A percentile compares a stretch with the other conserved stretches of the same genome.
These are phyloP conservation scores for Torulaspora quercuum DNA, from an alignment of 805 yeast species.

Conservation along the genomic window DNA sequence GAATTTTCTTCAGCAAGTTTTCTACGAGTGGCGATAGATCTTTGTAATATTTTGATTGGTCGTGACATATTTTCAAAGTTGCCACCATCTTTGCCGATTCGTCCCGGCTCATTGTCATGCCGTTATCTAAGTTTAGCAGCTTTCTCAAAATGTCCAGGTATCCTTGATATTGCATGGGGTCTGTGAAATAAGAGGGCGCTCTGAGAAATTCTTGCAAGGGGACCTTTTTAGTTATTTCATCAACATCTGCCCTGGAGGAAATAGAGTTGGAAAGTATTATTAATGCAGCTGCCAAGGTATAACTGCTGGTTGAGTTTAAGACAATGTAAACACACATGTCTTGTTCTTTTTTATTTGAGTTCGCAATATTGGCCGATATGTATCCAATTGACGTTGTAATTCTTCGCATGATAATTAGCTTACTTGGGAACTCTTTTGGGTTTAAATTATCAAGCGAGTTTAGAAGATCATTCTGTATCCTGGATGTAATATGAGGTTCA, in stretches of 20 bases:
- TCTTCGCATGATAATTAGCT: conserved; percentile 35
- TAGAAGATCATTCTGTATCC: conserved; percentile 22
- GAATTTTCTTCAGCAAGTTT: conserved; percentile 26
- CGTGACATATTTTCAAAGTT: conserved; percentile 23
- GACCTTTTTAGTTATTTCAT: conserved; percentile 17
- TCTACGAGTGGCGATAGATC: conserved; percentile 25
- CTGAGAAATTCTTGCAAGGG: conserved; percentile 18
- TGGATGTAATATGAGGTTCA: conserved; percentile 2
- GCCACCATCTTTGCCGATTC: conserved; percentile 14
- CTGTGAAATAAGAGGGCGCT: conserved; percentile 19
- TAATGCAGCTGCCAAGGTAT: conserved; percentile 27
- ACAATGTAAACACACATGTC: conserved; percentile 18
- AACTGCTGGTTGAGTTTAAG: conserved; percentile 17
- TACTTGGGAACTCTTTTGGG: conserved; percentile 26
- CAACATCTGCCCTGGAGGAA: conserved; percentile 21
- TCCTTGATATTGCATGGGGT: conserved; percentile 36
- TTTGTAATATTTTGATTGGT: conserved; percentile 29
- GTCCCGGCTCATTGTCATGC: conserved; percentile 21
- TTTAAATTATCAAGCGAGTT: conserved; percentile 18
- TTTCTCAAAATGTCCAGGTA: conserved; percentile 31
- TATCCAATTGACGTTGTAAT: conserved; percentile 26
- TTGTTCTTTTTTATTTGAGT: conserved; percentile 24
- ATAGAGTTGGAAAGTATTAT: conserved; percentile 31
- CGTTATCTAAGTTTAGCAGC: conserved; percentile 24
- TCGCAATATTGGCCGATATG: conserved; percentile 28